Percentiles rank a stretch among this genome's conserved stretches.
phyloP scores from a whole-genome alignment of 176 grass and related monocot genomes.

The Elymus sibiricus region DNA sequence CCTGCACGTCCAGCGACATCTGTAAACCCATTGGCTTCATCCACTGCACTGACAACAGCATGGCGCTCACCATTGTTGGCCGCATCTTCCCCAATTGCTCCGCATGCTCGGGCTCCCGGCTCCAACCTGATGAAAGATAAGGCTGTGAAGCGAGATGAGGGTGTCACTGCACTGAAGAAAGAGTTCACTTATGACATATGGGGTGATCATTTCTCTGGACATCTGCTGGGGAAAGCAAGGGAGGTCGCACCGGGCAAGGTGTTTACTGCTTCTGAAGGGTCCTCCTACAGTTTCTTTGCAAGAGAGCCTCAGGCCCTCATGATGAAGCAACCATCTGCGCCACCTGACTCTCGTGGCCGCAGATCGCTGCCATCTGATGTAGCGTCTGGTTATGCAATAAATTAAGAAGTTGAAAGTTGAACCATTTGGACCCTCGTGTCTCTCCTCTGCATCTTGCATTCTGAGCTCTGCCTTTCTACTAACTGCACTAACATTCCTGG shows the following conservation, averaged over 20 bases:
- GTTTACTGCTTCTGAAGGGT: conserved; percentile 70
- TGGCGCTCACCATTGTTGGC: conserved; percentile 35
- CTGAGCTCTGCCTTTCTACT: conserved; percentile 5
- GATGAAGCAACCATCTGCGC: conserved; percentile 65
- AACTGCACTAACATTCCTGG: not conserved
- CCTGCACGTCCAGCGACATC: conserved; percentile 29
- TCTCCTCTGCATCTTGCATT: conserved; percentile 11
- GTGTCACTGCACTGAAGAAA: conserved; percentile 32
- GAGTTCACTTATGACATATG: conserved; percentile 92
- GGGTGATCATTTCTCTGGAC: conserved; percentile 78
- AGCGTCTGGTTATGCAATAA: conserved; percentile 72
- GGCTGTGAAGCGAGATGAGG: conserved; percentile 38
- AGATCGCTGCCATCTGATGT: conserved; percentile 57
- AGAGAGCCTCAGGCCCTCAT: conserved; percentile 71
- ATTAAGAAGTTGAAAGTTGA: conserved; percentile 49
- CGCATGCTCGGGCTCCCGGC: conserved; percentile 70
- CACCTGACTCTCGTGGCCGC: conserved; percentile 35
- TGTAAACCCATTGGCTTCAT: conserved; percentile 17
- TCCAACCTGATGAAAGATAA: conserved; percentile 69
- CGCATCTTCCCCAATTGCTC: conserved; percentile 49
- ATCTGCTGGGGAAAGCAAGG: conserved; percentile 53
- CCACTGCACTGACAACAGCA: conserved; percentile 6
- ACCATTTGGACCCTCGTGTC: conserved; percentile 11
- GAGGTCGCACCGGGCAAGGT: conserved; percentile 30
- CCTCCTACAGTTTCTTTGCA: conserved; percentile 82